Base-by-base conservation (phyloP, 2,329 filamentous ascomycete species). In the Periconia sp. region DNA sequence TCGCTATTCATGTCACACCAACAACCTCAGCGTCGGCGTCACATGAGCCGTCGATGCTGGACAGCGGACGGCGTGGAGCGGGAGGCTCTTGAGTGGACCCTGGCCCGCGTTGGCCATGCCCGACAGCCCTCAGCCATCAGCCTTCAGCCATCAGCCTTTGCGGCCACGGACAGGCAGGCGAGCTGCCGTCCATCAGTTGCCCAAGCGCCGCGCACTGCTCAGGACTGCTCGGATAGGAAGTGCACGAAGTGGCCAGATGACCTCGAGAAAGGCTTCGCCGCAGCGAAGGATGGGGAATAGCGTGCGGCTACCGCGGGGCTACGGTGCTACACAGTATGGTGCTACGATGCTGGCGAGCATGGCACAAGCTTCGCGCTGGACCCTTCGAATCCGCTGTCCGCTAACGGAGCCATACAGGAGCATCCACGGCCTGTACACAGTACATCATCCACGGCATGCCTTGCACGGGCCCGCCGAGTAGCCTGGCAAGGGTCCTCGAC, bases 241-340 rank as follows among this genome's bases (percentile, higher is more conserved):
- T 35, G n/a, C 32, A 35, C 32, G 32, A 35, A 18, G 12, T 23
- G 32, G 17, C 23, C 32, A 35, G 21, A 17, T 35, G 32, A 35
- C 32, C 32, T 35, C 32, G 17, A 9, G 32, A n/a, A 11, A 9
- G 16, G 15, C 7, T 11, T 11, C 29, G 7, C 11, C 13, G 23
- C 28, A 15, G 8, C 13, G 13, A 30, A 8, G 13, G 13, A 11
- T 7, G 17, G 23, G 32, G 32, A 8, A 21, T 21, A 18, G 32
- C 32, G 32, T 41, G 39, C 39, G 39, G 39, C 39, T 41, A 35
- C 25, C 39, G 39, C 39, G 39, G 28, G 30, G 19, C 24, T 16
- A n/a, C 7, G 30, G 10, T 19, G 13, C 10, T 6, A 17, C 30
- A 33, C 28, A 15, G 13, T 6, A 6, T 30, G 8, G 13, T 13